phyloP scores from a whole-genome alignment of 176 grass and related monocot species.

The Melocanna baccifera region DNA sequence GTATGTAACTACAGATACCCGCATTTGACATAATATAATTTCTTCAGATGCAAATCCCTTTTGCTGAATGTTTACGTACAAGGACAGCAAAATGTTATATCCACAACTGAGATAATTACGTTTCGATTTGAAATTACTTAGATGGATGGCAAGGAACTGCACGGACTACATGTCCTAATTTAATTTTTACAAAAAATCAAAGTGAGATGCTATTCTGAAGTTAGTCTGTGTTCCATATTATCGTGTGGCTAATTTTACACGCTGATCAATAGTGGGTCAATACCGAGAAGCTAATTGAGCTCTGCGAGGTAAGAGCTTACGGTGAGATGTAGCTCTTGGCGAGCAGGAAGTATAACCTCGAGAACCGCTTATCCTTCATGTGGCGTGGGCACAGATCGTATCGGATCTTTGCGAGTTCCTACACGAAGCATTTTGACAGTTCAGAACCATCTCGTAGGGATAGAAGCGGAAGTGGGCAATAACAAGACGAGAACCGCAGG shows the following conservation, averaged over 20 bases:
- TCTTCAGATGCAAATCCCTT: not conserved
- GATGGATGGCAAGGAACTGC: not conserved
- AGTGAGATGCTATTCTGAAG: constrained; percentile 2
- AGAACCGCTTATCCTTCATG: constrained; percentile 92
- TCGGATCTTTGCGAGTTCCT: constrained; percentile 86
- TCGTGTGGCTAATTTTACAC: not conserved
- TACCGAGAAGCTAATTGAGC: not conserved
- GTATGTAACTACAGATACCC: not conserved
- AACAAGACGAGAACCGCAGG: not conserved
- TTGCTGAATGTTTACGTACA: not conserved
- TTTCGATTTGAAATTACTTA: not conserved
- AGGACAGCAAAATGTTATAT: not conserved
- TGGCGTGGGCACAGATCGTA: constrained; percentile 80
- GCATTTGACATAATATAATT: not conserved
- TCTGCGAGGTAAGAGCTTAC: constrained; percentile 41
- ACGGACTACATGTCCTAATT: not conserved
- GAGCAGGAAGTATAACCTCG: constrained; percentile 81
- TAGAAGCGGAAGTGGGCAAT: not conserved
- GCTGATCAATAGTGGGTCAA: not conserved
- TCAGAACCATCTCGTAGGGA: not conserved
- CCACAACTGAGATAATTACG: not conserved
- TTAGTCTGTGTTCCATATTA: not conserved
- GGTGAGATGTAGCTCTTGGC: constrained; percentile 63
- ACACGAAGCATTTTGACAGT: not conserved
- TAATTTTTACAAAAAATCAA: not conserved